These are phyloP conservation scores for Pachysandra terminalis DNA, from an alignment of 164 flowering plant species.

Conservation along the genomic window DNA sequence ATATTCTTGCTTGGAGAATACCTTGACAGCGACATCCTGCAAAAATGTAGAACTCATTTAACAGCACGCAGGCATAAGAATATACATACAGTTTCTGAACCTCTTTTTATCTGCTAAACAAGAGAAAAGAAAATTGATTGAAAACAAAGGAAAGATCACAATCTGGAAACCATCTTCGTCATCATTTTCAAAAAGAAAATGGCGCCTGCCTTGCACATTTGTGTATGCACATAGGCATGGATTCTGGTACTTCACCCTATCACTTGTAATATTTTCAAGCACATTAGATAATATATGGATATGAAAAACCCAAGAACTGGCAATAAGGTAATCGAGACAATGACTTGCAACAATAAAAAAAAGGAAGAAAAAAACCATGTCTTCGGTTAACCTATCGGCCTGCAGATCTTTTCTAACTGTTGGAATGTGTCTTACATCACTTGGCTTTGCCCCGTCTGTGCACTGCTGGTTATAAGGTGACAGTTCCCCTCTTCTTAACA, in stretches of 20 bases:
- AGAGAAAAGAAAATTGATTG: neutral
- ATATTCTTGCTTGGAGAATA: conserved; percentile 91
- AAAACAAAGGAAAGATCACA: neutral
- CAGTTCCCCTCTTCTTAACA: too few relatives aligned
- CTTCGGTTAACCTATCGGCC: too few relatives aligned
- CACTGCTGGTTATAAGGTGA: too few relatives aligned
- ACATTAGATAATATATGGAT: too few relatives aligned
- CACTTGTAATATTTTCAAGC: neutral
- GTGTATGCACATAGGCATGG: conserved; percentile 2
- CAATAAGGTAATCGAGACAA: too few relatives aligned
- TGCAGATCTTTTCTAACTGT: too few relatives aligned
- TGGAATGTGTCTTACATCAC: too few relatives aligned
- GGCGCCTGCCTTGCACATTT: neutral
- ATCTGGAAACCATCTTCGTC: neutral
- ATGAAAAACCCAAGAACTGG: too few relatives aligned
- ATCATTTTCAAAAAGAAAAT: neutral
- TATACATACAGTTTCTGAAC: neutral
- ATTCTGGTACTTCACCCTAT: neutral
- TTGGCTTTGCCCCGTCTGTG: too few relatives aligned
- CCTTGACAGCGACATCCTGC: conserved; percentile 99
- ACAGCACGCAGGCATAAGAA: conserved; percentile 2
- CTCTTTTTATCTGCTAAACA: neutral
- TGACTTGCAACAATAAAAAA: too few relatives aligned
- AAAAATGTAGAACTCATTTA: conserved; percentile 16
- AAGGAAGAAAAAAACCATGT: too few relatives aligned